Percentiles rank a stretch among this genome's conserved stretches.
Evolutionary conservation across 495 filamentous ascomycete species (phyloP).

Genomic region (Schizothecium vesticola): DNA sequence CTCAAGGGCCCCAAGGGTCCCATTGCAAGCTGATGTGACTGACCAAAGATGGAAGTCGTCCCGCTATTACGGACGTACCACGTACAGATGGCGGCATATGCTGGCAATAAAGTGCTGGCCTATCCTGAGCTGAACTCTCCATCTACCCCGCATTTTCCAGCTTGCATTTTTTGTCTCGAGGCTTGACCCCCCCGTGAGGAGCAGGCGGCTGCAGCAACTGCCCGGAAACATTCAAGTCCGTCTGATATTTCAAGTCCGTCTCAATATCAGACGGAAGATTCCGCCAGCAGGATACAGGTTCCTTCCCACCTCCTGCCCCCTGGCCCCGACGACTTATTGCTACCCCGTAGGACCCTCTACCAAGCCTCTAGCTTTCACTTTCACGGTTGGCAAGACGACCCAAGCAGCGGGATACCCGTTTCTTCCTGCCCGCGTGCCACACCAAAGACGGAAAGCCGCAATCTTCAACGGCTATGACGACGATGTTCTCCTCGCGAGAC

Average conservation of each 20-base stretch:
- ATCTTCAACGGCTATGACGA: neutral
- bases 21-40: neutral
- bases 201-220: neutral
- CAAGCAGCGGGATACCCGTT: neutral
- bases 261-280: neutral
- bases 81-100: neutral
- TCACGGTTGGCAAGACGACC: neutral
- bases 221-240: neutral
- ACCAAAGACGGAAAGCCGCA: neutral
- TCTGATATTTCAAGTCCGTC: neutral
- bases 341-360: neutral
- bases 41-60: neutral
- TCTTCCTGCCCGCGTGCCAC: neutral
- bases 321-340: neutral
- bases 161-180: neutral
- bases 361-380: neutral
- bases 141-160: neutral
- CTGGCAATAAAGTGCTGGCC: neutral
- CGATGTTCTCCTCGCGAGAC: neutral
- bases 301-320: neutral
- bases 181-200: neutral
- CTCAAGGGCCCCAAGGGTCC: too few species aligned
- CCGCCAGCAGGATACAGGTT: neutral
- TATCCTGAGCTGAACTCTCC: neutral
- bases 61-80: neutral